A percentile compares a stretch with the other conserved stretches of the same genome.
phyloP scores from a whole-genome alignment of 2,329 filamentous ascomycete genomes.

The Lasiodiplodia theobromae region DNA sequence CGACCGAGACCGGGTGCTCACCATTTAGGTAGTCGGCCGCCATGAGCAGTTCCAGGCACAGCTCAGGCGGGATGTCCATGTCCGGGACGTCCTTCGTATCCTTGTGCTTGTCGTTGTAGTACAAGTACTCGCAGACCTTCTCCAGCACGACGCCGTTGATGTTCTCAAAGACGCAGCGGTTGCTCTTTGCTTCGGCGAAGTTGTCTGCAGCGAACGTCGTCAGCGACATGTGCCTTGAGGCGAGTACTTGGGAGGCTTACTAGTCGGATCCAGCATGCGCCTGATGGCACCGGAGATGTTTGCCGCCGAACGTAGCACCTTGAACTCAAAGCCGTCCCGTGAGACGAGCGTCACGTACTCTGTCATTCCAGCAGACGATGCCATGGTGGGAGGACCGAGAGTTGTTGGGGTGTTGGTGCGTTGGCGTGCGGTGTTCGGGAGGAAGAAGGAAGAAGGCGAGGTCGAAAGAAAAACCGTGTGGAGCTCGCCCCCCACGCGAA shows the following conservation, averaged over 20 bases:
- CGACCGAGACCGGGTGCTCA: neutral
- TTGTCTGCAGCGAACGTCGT: constrained; percentile 53
- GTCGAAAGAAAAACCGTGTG: neutral
- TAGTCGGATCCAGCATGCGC: constrained; percentile 75
- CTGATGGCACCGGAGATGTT: constrained; percentile 75
- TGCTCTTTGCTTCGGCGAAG: constrained; percentile 70
- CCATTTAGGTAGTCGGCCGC: constrained; percentile 78
- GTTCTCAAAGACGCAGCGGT: constrained; percentile 72
- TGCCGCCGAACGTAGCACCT: constrained; percentile 74
- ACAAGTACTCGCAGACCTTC: constrained; percentile 83
- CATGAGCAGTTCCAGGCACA: constrained; percentile 79
- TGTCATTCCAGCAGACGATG: constrained; percentile 37
- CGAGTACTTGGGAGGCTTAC: constrained; percentile 45
- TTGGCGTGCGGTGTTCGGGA: neutral
- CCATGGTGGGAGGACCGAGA: constrained; percentile 5
- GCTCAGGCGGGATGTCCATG: constrained; percentile 80
- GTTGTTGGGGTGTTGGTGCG: neutral
- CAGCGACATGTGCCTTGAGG: neutral
- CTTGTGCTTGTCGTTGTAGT: constrained; percentile 79
- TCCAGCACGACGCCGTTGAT: constrained; percentile 79
- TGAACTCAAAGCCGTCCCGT: constrained; percentile 77
- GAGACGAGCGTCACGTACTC: constrained; percentile 82
- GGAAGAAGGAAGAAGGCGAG: neutral
- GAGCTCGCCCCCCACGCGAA: constrained; percentile 14
- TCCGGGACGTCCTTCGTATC: constrained; percentile 77